Percentiles rank a stretch among this genome's conserved stretches.
Conservation (phyloP, 2,329 filamentous ascomycete genomes). For the Orbilia ellipsospora region DNA sequence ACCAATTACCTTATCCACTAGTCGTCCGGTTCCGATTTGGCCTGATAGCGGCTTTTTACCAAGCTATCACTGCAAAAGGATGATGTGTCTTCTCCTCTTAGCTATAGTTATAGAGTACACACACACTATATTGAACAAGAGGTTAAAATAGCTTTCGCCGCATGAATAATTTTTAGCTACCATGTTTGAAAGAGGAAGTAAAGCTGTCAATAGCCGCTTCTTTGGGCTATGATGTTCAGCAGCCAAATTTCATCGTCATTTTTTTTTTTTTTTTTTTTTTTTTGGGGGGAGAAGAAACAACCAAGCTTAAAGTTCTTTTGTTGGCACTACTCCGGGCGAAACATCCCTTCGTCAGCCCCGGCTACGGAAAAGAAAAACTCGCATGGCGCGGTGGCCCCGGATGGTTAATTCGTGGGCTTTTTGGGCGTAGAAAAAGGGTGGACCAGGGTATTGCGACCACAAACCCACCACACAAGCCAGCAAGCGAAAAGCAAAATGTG, state of each 20-base stretch:
- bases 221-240: conserved; percentile 12
- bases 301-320: conserved; percentile 5
- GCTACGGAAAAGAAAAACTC: conserved; percentile 23
- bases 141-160: conserved; percentile 8
- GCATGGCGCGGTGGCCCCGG: neutral
- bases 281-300: too few relatives aligned
- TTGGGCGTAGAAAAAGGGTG: neutral
- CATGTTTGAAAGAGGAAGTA: conserved; percentile 34
- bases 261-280: too few relatives aligned
- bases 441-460: neutral
- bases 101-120: too few relatives aligned
- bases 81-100: too few relatives aligned
- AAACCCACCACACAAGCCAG: neutral
- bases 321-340: conserved; percentile 14
- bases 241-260: conserved; percentile 9
- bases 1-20: too few relatives aligned
- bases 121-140: neutral
- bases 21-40: neutral
- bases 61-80: too few relatives aligned
- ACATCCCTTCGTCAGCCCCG: conserved; percentile 20
- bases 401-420: neutral
- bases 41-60: too few relatives aligned
- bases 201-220: conserved; percentile 37
- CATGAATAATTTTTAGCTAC: conserved; percentile 23
- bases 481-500: conserved; percentile 2